Conservation (phyloP, 352 stramenopile species). For the Globisporangium polare region DNA sequence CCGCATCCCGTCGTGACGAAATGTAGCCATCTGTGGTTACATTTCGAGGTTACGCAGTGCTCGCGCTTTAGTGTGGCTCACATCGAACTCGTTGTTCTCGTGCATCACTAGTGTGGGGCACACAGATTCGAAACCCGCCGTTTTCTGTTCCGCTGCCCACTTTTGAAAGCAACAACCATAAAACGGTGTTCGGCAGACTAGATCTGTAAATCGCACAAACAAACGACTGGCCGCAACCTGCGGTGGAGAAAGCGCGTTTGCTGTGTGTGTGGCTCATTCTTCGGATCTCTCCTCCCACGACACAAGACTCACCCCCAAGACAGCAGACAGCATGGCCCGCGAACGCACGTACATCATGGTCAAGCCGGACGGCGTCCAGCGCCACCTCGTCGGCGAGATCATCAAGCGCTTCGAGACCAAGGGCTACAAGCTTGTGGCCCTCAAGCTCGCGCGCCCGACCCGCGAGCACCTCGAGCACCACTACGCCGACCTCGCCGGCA, state of each 20-base stretch:
- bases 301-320: constrained; percentile 11
- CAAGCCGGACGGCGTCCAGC: constrained; percentile 98
- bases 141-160: not conserved
- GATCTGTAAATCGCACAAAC: not conserved
- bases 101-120: not conserved
- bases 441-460: constrained; percentile 92
- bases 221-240: constrained; percentile 14
- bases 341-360: constrained; percentile 92
- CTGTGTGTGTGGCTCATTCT: constrained; percentile 9
- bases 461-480: constrained; percentile 84
- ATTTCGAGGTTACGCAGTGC: not conserved
- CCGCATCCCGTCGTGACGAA: not conserved
- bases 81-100: too few relatives aligned
- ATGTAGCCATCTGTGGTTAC: not conserved
- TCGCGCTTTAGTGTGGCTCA: not conserved
- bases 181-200: not conserved
- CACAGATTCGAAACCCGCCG: not conserved
- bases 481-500: constrained; percentile 93
- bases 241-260: not conserved
- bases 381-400: constrained; percentile 94
- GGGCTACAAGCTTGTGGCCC: constrained; percentile 93
- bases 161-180: not conserved
- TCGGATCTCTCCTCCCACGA: not conserved
- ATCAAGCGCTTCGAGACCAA: constrained; percentile 96
- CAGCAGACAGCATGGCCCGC: constrained; percentile 28